Evolutionary conservation across 495 filamentous ascomycete genomes (phyloP).

Genomic region (Trichocladium uniseriatum): DNA sequence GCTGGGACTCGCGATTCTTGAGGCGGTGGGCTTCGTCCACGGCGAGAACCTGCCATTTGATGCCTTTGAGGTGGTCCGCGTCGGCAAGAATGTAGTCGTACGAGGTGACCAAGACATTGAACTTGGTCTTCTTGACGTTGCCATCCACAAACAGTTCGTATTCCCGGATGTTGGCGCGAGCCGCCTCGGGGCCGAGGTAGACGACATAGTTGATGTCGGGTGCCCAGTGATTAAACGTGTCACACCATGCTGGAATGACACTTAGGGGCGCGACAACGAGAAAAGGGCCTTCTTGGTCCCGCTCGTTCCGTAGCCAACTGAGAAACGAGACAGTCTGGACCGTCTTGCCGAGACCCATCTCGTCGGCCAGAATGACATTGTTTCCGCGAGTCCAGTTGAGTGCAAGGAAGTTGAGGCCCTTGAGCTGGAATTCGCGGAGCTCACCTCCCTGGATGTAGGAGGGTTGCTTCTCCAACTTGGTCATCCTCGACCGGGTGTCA

Average conservation of each 20-base stretch:
- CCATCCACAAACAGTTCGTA: slow-evolving; percentile 80
- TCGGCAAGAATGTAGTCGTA: slow-evolving; percentile 90
- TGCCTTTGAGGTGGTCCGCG: slow-evolving; percentile 62
- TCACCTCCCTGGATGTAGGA: slow-evolving; percentile 76
- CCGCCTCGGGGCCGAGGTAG: slow-evolving; percentile 78
- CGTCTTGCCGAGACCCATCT: slow-evolving; percentile 98
- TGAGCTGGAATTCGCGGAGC: slow-evolving; percentile 88
- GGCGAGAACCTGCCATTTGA: slow-evolving; percentile 96
- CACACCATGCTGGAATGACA: slow-evolving; percentile 94
- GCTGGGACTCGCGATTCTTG: slow-evolving; percentile 89
- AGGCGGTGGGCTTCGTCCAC: slow-evolving; percentile 95
- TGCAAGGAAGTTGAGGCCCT: slow-evolving; percentile 86
- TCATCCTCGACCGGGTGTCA: slow-evolving; percentile 62
- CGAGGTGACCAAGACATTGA: slow-evolving; percentile 89
- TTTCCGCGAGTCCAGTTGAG: slow-evolving; percentile 87
- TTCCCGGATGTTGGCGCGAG: slow-evolving; percentile 73
- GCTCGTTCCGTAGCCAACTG: slow-evolving; percentile 92
- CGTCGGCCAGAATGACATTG: slow-evolving; percentile 94
- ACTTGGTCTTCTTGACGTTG: slow-evolving; percentile 76
- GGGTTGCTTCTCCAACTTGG: slow-evolving; percentile 66
- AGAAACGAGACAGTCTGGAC: slow-evolving; percentile 96
- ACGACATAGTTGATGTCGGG: slow-evolving; percentile 96
- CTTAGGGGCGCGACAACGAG: slow-evolving; percentile 91
- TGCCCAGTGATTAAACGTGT: slow-evolving; percentile 94
- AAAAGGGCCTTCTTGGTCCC: slow-evolving; percentile 86